Base-by-base conservation (phyloP, 2,329 filamentous ascomycete species). In the Ophiostoma sp. region DNA sequence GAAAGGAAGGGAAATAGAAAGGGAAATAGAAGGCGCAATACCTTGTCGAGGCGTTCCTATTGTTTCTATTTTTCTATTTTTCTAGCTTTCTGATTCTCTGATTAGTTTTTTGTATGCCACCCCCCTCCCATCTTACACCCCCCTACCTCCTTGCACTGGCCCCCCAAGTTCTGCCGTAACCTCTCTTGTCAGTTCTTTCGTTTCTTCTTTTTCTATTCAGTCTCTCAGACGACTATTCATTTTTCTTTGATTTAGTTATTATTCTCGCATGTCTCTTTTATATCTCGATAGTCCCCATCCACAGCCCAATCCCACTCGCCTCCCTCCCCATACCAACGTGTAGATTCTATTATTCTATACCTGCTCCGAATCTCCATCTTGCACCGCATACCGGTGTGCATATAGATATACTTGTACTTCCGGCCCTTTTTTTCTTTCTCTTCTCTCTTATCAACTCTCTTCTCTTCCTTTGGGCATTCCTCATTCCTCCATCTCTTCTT, bases 371-470 rank as follows among this genome's bases (percentile, higher is more conserved):
- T 27, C 49, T 14, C 55, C 55, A 60, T 60, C 55, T 60, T 60
- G 9, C 27, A 27, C 38, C 36, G 27, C 55, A 38, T n/a, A 38
- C 55, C 36, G 55, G 55, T 60, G 11, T 60, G 36, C 55, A 60
- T 60, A 60, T 60, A 60, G 55, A 60, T 18, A 58, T 36, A 60
- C 55, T 60, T 40, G 55, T 60, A 27, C 55, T 60, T 40, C 27
- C 55, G 55, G 55, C 55, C 36, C 38, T 9, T 62, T 62, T 3
- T 62, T 38, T 8, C 38, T 16, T 12, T 62, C 12, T 12, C 55
- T 38, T 52, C 9, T 45, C 42, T 44, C 47, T 18, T 12, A 8
- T 14, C 27, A 27, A 9, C 49, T 18, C 49, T 5, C 49, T 55
- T 27, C 9, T 9, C 49, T n/a, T 62, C 38, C 11, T n/a, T 40